Evolutionary conservation across 140 eudicot genomes (phyloP), one percentile per base, ranked within the genome.

Genomic region (Bidens hawaiensis): DNA sequence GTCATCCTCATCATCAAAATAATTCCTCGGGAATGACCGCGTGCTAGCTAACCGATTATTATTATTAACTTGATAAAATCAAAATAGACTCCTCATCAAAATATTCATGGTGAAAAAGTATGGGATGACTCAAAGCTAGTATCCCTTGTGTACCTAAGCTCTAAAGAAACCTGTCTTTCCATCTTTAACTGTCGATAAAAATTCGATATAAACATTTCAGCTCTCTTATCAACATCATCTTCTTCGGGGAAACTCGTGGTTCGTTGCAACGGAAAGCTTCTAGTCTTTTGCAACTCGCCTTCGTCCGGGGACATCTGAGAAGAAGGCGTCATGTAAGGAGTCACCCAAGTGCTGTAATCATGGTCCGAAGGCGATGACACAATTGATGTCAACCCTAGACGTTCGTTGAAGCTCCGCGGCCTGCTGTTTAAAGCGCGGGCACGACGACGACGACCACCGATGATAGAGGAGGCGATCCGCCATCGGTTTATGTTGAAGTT

Each of bases 101-200:
- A 12, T 13, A 57, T 17, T 74, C 78, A 85, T 23, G 88, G 86
- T 61, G 96, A 81, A 54, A 16, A 13, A 0, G 60, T 46, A 57
- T 58, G 64, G 4, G 74, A 22, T 59, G 89, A 72, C 38, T 50
- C 78, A 42, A 79, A 77, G 75, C 86, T 83, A 38, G 59, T 19
- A 18, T 55, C 89, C 43, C 85, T 82, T 33, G 13, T 62, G 19
- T 91, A 91, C 56, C 85, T 71, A 0, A 91, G 71, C 71, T 87
- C 76, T 76, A 91, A 72, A 49, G 98, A 91, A 55, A 91, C 83
- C 55, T 91, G 96, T 65, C 96, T 80, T 55, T 87, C 89, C 67
- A 91, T 58, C 72, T 54, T 70, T 27, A 91, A 78, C 33, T 91
- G 96, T 10, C 74, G 69, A 48, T 78, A 72, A 26, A 91, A 91